Conservation (phyloP, 257 asterid species). For the Cordia subcordata region DNA sequence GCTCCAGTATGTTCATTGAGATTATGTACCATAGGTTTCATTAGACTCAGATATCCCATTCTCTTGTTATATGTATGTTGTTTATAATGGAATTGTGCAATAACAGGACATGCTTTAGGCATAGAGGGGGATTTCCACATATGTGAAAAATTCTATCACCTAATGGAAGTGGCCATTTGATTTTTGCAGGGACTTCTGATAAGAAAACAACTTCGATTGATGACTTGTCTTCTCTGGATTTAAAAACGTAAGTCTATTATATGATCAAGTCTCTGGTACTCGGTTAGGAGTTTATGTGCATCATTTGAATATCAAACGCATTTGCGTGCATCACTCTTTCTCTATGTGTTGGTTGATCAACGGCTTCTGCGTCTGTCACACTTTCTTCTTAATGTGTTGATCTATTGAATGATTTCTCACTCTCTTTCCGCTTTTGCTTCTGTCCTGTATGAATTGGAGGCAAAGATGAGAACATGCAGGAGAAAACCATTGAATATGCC, state of each 20-base stretch:
- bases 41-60: background rate
- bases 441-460: no score
- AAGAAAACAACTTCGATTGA: conserved; percentile 53
- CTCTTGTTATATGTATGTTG: background rate
- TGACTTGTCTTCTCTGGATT: conserved; percentile 69
- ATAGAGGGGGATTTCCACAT: background rate
- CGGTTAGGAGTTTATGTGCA: background rate
- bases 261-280: background rate
- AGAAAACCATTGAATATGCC: no score
- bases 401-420: no score
- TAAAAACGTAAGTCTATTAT: conserved; percentile 52
- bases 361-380: no score
- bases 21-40: background rate
- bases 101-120: no score
- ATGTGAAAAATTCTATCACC: background rate
- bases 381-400: no score
- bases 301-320: background rate
- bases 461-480: no score
- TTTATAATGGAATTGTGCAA: background rate
- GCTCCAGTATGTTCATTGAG: no score
- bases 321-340: no score
- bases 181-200: conserved; percentile 62
- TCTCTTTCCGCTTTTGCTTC: no score
- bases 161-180: background rate
- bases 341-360: no score